Conservation (phyloP, 345 rosid species). For the Moricandia moricandioides region DNA sequence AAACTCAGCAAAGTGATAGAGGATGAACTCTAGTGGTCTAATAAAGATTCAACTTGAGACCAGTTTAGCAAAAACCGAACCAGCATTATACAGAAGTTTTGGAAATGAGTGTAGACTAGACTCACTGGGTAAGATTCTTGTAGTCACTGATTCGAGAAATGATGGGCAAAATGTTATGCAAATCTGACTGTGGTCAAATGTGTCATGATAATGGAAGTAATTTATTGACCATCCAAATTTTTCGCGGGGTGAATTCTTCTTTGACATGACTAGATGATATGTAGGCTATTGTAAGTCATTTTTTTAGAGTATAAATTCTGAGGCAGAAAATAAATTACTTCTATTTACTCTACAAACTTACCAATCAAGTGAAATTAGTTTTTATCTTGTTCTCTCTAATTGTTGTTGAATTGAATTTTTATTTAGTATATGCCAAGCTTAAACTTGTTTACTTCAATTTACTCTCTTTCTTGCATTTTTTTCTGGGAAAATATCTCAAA, state of each 20-base stretch:
- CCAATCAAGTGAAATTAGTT: too few relatives aligned
- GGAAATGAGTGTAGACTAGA: background rate
- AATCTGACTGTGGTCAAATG: constrained; percentile 23
- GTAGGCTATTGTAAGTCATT: too few relatives aligned
- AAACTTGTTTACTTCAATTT: too few relatives aligned
- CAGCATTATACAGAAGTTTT: background rate
- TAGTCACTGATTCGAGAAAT: constrained; percentile 11
- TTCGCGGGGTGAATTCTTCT: background rate
- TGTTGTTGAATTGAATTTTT: too few relatives aligned
- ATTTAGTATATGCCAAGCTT: too few relatives aligned
- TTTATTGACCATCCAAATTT: constrained; percentile 4
- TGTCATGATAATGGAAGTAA: constrained; percentile 24
- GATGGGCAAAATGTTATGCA: background rate
- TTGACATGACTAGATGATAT: constrained; percentile 14
- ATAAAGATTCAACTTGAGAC: background rate
- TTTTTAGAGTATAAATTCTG: too few relatives aligned
- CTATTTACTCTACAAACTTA: too few relatives aligned
- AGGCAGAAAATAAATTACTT: too few relatives aligned
- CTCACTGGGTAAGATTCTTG: background rate
- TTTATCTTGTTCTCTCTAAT: too few relatives aligned
- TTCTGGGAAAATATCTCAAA: too few relatives aligned
- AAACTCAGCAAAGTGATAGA: background rate
- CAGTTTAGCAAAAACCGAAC: background rate
- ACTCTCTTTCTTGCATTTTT: too few relatives aligned
- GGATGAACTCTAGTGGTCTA: background rate